A percentile compares a stretch with the other conserved stretches of the same genome.
These are phyloP conservation scores for Candida boleticola DNA, from an alignment of 805 yeast genomes.

Conservation along the genomic window DNA sequence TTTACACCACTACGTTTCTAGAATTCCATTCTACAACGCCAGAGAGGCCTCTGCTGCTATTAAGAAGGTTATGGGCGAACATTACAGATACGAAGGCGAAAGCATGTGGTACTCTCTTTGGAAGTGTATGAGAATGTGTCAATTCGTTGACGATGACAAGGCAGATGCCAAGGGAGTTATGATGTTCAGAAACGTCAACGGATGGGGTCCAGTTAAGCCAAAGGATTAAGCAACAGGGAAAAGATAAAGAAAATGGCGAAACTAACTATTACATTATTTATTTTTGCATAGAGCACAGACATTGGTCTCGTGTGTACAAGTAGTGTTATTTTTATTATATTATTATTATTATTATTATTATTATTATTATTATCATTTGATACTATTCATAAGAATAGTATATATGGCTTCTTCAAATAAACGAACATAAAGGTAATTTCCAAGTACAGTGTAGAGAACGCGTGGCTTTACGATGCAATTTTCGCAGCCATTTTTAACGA, in stretches of 20 bases:
- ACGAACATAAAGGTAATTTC: too few relatives aligned
- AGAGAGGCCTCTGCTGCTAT: slow-evolving; percentile 53
- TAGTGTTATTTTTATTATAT: too few relatives aligned
- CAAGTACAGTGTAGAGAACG: too few relatives aligned
- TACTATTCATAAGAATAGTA: too few relatives aligned
- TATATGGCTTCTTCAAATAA: too few relatives aligned
- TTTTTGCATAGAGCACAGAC: too few relatives aligned
- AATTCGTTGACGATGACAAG: slow-evolving; percentile 65
- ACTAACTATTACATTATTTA: too few relatives aligned
- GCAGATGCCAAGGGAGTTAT: slow-evolving; percentile 49
- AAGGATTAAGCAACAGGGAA: slow-evolving; percentile 13
- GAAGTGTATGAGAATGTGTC: slow-evolving; percentile 62
- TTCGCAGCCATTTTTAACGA: too few relatives aligned
- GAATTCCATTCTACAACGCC: slow-evolving; percentile 57
- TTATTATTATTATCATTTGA: too few relatives aligned
- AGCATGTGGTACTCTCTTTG: slow-evolving; percentile 59
- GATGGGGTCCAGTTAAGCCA: slow-evolving; percentile 43
- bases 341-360: too few relatives aligned
- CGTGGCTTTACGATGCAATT: too few relatives aligned
- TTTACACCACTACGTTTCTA: slow-evolving; percentile 52
- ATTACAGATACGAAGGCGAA: slow-evolving; percentile 49
- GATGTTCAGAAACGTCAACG: slow-evolving; percentile 64
- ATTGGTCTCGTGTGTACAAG: not conserved
- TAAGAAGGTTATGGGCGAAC: slow-evolving; percentile 51
- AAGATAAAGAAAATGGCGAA: not conserved